Evolutionary conservation across 768 basidiomycete genomes (phyloP), one percentile per base, ranked within the genome.

Genomic region (Lentinus tigrinus): DNA sequence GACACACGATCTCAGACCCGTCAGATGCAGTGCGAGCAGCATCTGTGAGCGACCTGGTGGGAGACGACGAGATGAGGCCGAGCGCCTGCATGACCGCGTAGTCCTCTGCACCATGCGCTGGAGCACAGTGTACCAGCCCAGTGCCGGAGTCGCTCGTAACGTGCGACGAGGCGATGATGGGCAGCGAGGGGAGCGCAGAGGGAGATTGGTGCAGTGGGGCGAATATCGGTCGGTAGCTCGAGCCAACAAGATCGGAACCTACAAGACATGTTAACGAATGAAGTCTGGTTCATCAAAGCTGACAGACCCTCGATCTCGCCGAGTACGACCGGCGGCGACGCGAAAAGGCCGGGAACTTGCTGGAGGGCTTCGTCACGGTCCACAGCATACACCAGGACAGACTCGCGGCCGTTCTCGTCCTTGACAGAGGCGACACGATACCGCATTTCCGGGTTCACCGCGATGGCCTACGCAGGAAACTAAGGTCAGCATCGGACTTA

Each of bases 71-170:
- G n/a, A 89, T 69, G 24, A 85, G 74, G 28, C 79, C 81, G 2
- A 83, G 75, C 0, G 75, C 63, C n/a, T 78, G 83, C 75, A 91
- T 93, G 6, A 84, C 80, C 28, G 81, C 79, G 68, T 96, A 99
- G 71, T 99, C 96, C 65, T 99, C 96, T 10, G 83, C 80, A 17
- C 95, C 96, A 66, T 98, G 96, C 1, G 93, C 95, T 13, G 96
- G 95, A 0, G 96, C 95, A 63, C 89, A 92, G 67, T 98, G 96
- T 1, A 99, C 96, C 13, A 98, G 81, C 34, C 96, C 95, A 2
- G 95, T 97, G 6, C 96, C 96, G n/a, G 94, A 89, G 17, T 87
- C 82, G 0, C 89, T 73, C 1, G 88, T 93, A 16, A 98, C 96
- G 67, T 96, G 89, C 0, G 78, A 72, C 1, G 92, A 86, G 1